These are phyloP conservation scores for Didymellaceae sp. DNA, from an alignment of 2,329 filamentous ascomycete species.

Conservation along the genomic window DNA sequence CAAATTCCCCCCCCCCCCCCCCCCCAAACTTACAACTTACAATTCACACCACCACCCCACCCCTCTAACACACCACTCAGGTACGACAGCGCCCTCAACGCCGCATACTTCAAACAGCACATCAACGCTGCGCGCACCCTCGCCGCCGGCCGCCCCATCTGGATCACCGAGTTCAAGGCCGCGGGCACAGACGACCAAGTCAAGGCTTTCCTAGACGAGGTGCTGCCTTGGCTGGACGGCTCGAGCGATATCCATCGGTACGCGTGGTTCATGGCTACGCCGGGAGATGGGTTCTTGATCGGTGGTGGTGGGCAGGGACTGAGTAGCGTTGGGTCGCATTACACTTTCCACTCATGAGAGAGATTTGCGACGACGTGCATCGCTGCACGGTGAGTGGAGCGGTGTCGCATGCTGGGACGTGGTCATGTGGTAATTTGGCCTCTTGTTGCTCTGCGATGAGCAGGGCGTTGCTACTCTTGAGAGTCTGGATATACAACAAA, in stretches of 20 bases:
- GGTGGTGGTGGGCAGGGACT: slow-evolving; percentile 23
- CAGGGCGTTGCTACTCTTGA: too few relatives aligned
- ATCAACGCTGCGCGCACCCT: slow-evolving; percentile 45
- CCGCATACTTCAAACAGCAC: slow-evolving; percentile 41
- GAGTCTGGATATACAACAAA: too few relatives aligned
- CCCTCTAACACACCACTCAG: background rate
- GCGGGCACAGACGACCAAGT: slow-evolving; percentile 28
- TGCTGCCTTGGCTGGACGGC: slow-evolving; percentile 43
- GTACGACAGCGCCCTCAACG: slow-evolving; percentile 33
- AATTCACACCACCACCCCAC: background rate
- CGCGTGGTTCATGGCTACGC: slow-evolving; percentile 34
- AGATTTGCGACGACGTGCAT: too few relatives aligned
- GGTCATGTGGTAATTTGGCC: too few relatives aligned
- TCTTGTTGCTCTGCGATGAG: too few relatives aligned
- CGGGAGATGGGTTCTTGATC: slow-evolving; percentile 23
- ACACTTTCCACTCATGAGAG: slow-evolving; percentile 14
- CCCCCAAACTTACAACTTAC: background rate
- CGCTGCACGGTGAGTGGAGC: too few relatives aligned
- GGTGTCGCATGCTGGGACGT: too few relatives aligned
- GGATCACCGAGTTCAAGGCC: slow-evolving; percentile 45
- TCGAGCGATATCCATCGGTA: slow-evolving; percentile 40
- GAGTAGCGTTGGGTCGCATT: slow-evolving; percentile 24
- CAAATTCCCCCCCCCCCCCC: too few relatives aligned
- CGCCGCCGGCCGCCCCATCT: slow-evolving; percentile 59
- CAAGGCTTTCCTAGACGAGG: slow-evolving; percentile 31